phyloP scores from a whole-genome alignment of 345 rosid species.

The Syzygium jambos region DNA sequence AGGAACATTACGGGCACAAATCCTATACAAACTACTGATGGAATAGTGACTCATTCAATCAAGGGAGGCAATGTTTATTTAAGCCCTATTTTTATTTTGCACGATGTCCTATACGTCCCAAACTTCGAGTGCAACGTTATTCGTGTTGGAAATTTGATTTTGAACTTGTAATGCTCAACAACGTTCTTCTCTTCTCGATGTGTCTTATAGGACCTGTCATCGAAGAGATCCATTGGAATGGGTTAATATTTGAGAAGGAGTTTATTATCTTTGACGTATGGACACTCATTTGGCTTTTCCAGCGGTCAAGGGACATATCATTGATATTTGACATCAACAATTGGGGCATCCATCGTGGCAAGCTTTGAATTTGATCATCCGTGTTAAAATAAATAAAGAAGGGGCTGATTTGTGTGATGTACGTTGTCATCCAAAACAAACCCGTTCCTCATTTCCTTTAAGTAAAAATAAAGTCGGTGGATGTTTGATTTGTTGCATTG shows the following conservation, averaged over 20 bases:
- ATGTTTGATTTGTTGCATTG: not conserved
- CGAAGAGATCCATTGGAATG: slow-evolving; percentile 2
- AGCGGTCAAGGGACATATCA: too few relatives aligned
- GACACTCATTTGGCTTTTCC: not conserved
- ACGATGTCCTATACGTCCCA: not conserved
- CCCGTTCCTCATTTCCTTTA: not conserved
- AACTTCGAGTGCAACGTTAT: slow-evolving; percentile 1
- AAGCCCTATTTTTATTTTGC: not conserved
- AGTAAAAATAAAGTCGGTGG: not conserved
- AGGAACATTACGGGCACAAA: too few relatives aligned
- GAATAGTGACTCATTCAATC: not conserved
- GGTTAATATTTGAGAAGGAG: not conserved
- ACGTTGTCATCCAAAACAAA: slow-evolving; percentile 1
- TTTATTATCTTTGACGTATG: not conserved
- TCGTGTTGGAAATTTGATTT: not conserved
- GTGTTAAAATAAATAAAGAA: not conserved
- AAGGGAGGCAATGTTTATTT: not conserved
- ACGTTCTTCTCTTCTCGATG: not conserved
- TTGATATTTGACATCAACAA: not conserved
- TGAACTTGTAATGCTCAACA: not conserved
- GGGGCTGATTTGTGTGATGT: not conserved
- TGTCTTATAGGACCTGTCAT: not conserved
- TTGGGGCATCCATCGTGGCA: not conserved
- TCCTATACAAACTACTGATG: not conserved
- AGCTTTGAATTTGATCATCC: not conserved